Base-by-base conservation (phyloP, 352 stramenopile genomes). In the Globisporangium cederbergense region DNA sequence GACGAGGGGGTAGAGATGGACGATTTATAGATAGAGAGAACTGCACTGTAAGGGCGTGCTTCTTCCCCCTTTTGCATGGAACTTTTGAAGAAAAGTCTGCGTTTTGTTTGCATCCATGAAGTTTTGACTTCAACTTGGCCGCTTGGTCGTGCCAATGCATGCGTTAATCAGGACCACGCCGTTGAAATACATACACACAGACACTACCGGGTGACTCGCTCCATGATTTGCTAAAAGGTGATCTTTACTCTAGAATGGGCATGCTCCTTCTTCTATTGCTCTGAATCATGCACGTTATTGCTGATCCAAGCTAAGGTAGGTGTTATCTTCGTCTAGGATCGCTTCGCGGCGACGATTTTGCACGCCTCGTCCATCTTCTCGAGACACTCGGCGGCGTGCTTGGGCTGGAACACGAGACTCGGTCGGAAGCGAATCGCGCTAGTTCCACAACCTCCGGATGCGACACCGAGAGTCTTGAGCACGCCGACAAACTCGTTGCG, bases 401-500 rank as follows among this genome's bases (percentile, higher is more conserved):
- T 79, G 9, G 86, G 84, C 67, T 93, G 81, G 67, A 93, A 95
- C 22, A 95, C 69, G 1, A 95, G 66, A 18, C 84, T 73, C 6
- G 86, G 84, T 58, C 86, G 86, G 68, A 95, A 93, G 22, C 86
- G 86, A 20, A 95, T 72, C 9, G 86, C 86, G 20, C 76, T 77
- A 10, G 72, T 76, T 20, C 86, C 86, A 60, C 86, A 93, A 25
- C 84, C 86, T 47, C 84, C 86, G 0, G 78, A 81, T 0, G 78
- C 76, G 4, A 95, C 73, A 36, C 84, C 86, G 30, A 82, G 76
- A 36, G 57, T 64, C 67, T 90, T 89, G 53, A 95, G 74, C 40
- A 75, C 63, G 25, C 58, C 62, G 16, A 95, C 67, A 53, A 91
- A 88, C 25, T 80, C 70, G 63, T 95, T 88, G 49, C 86, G 79